These are phyloP conservation scores for Capsicum rhomboideum DNA, from an alignment of 257 asterid genomes.

Conservation along the genomic window DNA sequence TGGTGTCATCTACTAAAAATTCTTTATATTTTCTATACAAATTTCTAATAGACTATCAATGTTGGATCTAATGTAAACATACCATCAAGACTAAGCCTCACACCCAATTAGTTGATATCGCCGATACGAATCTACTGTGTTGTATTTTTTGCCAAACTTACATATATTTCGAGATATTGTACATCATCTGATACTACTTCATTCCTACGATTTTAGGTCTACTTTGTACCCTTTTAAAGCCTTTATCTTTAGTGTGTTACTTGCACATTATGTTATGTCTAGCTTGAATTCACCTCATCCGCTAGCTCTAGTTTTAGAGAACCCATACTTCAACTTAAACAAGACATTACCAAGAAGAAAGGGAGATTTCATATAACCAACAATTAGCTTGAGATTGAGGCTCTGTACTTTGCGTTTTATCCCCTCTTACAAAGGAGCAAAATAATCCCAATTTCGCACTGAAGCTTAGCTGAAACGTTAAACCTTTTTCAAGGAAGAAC, in stretches of 20 bases:
- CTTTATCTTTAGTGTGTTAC: neutral
- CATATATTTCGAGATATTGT: neutral
- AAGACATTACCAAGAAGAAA: neutral
- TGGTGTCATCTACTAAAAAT: neutral
- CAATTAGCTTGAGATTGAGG: neutral
- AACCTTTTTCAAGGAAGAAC: neutral
- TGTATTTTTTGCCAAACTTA: neutral
- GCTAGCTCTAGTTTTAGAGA: neutral
- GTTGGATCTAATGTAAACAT: neutral
- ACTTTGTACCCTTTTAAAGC: neutral
- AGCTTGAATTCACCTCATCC: neutral
- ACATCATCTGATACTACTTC: neutral
- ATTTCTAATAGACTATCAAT: neutral
- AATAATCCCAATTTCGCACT: neutral
- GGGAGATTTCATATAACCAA: neutral
- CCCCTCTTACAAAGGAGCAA: neutral
- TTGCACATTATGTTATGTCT: neutral
- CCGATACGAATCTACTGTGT: neutral
- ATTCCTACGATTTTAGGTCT: neutral
- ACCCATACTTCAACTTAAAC: neutral
- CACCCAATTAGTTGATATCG: neutral
- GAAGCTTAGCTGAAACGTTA: neutral
- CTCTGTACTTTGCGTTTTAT: neutral
- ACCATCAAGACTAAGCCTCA: neutral
- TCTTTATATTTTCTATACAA: neutral